phyloP scores from a whole-genome alignment of 2,329 filamentous ascomycete species.

The Penicillium rolfsii region DNA sequence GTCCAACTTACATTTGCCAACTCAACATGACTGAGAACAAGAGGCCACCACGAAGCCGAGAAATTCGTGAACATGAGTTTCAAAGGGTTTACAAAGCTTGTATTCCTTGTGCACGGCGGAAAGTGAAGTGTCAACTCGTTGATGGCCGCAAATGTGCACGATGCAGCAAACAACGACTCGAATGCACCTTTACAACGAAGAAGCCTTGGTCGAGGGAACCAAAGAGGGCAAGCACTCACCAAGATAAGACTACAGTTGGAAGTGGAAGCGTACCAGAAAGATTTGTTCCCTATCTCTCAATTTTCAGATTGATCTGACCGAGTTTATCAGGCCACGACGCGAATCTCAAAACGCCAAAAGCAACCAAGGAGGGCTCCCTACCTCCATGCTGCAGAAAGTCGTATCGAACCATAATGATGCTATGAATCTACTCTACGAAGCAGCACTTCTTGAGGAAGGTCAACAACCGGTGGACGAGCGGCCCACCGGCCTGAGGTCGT shows the following conservation, averaged over 20 bases:
- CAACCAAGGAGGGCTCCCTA: slow-evolving; percentile 33
- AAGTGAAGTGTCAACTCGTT: slow-evolving; percentile 50
- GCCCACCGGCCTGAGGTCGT: slow-evolving; percentile 18
- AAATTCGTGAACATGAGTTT: slow-evolving; percentile 38
- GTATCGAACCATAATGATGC: slow-evolving; percentile 57
- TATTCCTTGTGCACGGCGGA: slow-evolving; percentile 50
- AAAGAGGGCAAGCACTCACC: background rate
- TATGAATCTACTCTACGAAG: slow-evolving; percentile 54
- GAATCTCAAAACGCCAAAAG: slow-evolving; percentile 8
- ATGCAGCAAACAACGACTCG: slow-evolving; percentile 48
- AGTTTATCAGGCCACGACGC: background rate
- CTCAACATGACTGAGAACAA: slow-evolving; percentile 10
- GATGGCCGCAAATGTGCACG: slow-evolving; percentile 41
- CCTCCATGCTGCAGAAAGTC: slow-evolving; percentile 52
- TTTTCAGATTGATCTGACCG: background rate
- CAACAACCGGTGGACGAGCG: slow-evolving; percentile 33
- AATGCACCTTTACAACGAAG: slow-evolving; percentile 44
- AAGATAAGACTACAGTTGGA: background rate
- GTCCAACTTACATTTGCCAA: background rate
- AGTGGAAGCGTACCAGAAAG: background rate
- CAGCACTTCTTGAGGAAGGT: slow-evolving; percentile 41
- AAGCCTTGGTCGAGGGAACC: slow-evolving; percentile 31
- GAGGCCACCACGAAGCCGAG: slow-evolving; percentile 21
- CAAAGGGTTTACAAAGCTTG: slow-evolving; percentile 54
- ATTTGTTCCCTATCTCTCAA: background rate